A percentile compares a stretch with the other conserved stretches of the same genome.
These are phyloP conservation scores for Gastrolobium villosum DNA, from an alignment of 306 rosid genomes.

Conservation along the genomic window DNA sequence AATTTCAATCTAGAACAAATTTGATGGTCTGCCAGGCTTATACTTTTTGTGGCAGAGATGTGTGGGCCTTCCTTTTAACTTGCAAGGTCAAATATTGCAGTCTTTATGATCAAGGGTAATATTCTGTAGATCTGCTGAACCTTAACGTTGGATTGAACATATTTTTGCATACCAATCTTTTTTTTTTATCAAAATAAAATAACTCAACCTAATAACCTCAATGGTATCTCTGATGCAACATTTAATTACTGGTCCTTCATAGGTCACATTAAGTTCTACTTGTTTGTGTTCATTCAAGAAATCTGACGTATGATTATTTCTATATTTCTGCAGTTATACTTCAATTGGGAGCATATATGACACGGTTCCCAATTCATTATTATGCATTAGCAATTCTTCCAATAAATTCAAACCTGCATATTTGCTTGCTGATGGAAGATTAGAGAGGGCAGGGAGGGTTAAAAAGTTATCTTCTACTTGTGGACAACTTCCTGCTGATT, in stretches of 20 bases:
- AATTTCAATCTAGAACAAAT: background rate
- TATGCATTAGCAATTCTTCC: conserved; percentile 59
- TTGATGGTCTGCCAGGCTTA: conserved; percentile 47
- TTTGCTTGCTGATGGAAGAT: conserved; percentile 92
- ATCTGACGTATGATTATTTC: conserved; percentile 22
- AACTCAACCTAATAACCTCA: background rate
- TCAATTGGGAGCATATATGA: conserved; percentile 92
- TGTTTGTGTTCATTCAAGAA: conserved; percentile 37
- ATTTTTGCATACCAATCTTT: conserved; percentile 19
- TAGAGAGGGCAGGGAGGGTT: conserved; percentile 94
- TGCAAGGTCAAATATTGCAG: conserved; percentile 90
- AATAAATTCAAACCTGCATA: conserved; percentile 85
- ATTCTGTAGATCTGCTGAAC: conserved; percentile 31
- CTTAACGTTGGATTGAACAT: conserved; percentile 19
- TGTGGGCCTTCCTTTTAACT: conserved; percentile 93
- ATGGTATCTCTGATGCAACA: conserved; percentile 12
- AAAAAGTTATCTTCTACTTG: conserved; percentile 66
- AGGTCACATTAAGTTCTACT: conserved; percentile 35
- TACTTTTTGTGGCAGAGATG: conserved; percentile 71
- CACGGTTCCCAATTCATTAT: conserved; percentile 87
- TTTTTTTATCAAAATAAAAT: conserved; percentile 17
- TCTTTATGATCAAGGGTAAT: conserved; percentile 98
- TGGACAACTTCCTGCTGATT: conserved; percentile 49
- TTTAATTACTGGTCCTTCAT: conserved; percentile 39
- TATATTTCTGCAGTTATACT: conserved; percentile 76